phyloP scores from a whole-genome alignment of 768 basidiomycete genomes.

The Auricularia sp. region DNA sequence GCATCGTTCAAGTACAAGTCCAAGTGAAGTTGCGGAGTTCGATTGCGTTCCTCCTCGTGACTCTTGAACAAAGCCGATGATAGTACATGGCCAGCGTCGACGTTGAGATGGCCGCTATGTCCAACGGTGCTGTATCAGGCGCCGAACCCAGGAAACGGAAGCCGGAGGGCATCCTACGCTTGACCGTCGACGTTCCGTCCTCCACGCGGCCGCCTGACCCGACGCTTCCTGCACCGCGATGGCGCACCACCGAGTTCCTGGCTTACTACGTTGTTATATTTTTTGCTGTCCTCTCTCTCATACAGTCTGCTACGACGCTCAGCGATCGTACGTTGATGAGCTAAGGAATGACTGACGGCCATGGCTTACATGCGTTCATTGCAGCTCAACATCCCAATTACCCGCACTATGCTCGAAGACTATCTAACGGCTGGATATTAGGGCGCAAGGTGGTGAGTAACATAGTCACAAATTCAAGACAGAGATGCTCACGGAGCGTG shows the following conservation, averaged over 20 bases:
- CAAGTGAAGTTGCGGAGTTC: too few species aligned
- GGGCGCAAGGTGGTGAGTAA: constrained; percentile 58
- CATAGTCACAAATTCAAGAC: not conserved
- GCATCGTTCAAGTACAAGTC: too few species aligned
- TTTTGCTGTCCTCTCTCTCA: constrained; percentile 53
- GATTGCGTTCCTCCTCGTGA: too few species aligned
- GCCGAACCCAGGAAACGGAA: not conserved
- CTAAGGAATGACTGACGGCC: constrained; percentile 2
- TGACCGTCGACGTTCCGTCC: not conserved
- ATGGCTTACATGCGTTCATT: constrained; percentile 5
- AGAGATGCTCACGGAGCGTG: not conserved
- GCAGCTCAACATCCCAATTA: constrained; percentile 73
- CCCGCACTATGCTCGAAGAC: constrained; percentile 38
- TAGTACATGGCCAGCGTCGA: not conserved
- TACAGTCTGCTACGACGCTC: constrained; percentile 61
- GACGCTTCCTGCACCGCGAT: constrained; percentile 41
- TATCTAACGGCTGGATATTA: constrained; percentile 75
- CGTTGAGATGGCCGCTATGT: not conserved
- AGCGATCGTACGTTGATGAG: constrained; percentile 56
- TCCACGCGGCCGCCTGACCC: constrained; percentile 9
- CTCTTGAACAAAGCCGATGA: too few species aligned
- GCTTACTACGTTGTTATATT: constrained; percentile 20
- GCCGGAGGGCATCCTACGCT: not conserved
- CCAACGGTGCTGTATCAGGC: not conserved
- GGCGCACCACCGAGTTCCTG: constrained; percentile 72